Percentiles rank a stretch among this genome's conserved stretches.
Evolutionary conservation across 148 eudicot genomes (phyloP).

Genomic region (Fallopia convolvulus): DNA sequence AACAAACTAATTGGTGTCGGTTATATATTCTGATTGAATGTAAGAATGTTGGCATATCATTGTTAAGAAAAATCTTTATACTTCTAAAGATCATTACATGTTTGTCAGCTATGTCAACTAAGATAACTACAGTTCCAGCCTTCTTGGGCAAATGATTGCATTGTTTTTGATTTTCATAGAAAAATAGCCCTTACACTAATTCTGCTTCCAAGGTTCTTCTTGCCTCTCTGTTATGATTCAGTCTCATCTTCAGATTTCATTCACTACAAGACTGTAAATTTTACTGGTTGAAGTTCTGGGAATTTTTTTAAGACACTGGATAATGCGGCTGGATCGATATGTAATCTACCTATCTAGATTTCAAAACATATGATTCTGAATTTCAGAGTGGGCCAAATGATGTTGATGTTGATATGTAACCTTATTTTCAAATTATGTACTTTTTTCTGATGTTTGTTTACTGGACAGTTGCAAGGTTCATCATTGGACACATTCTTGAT

Average conservation of each 20-base stretch:
- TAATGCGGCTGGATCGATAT: neutral
- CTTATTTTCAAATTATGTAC: neutral
- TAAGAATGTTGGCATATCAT: neutral
- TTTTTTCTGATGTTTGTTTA: neutral
- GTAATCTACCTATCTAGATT: neutral
- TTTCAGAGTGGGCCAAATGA: neutral
- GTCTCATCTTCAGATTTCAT: neutral
- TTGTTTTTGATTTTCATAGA: neutral
- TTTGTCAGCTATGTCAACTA: neutral
- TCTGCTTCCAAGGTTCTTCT: neutral
- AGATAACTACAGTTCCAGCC: neutral
- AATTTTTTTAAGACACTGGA: neutral
- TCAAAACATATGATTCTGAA: neutral
- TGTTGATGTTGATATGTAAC: neutral
- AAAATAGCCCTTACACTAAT: neutral
- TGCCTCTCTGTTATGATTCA: neutral
- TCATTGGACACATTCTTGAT: constrained; percentile 79
- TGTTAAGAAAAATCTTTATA: neutral
- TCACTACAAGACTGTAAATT: neutral
- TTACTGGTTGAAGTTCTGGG: neutral
- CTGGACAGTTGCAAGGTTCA: constrained; percentile 57
- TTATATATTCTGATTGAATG: neutral
- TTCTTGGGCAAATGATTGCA: neutral
- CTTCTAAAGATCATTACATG: neutral
- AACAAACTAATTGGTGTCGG: neutral